Evolutionary conservation across 345 rosid genomes (phyloP).

Genomic region (Psidium guajava): DNA sequence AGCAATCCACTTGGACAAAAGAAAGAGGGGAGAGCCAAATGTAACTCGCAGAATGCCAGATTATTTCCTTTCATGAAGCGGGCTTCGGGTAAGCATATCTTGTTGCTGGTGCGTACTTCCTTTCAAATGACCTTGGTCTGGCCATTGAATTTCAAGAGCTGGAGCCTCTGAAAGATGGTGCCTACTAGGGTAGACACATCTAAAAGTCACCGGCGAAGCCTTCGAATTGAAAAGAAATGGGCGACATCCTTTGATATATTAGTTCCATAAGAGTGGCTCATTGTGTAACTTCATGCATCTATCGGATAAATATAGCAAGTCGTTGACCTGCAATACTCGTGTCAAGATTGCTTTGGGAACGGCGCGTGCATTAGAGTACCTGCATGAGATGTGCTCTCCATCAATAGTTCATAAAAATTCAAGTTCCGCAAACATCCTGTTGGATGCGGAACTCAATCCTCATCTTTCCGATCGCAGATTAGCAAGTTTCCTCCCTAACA

Average conservation of each 20-base stretch:
- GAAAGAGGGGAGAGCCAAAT: too few species aligned
- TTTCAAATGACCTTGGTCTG: too few species aligned
- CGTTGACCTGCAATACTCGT: constrained; percentile 90
- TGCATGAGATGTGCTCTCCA: constrained; percentile 93
- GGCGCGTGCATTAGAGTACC: constrained; percentile 94
- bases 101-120: too few species aligned
- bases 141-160: too few species aligned
- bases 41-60: too few species aligned
- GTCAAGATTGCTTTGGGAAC: constrained; percentile 95
- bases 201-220: too few species aligned
- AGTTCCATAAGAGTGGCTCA: constrained; percentile 84
- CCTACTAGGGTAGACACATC: too few species aligned
- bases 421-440: constrained; percentile 77
- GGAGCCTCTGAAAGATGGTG: too few species aligned
- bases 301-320: constrained; percentile 66
- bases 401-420: constrained; percentile 83
- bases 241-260: constrained; percentile 77
- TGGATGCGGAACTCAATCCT: constrained; percentile 83
- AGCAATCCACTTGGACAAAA: too few species aligned
- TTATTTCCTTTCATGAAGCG: too few species aligned
- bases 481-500: constrained; percentile 68
- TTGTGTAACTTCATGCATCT: constrained; percentile 74
- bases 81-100: too few species aligned
- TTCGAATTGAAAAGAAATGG: too few species aligned
- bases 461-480: constrained; percentile 89